phyloP scores from a whole-genome alignment of 352 stramenopile genomes.

The Thraustotheca clavata region DNA sequence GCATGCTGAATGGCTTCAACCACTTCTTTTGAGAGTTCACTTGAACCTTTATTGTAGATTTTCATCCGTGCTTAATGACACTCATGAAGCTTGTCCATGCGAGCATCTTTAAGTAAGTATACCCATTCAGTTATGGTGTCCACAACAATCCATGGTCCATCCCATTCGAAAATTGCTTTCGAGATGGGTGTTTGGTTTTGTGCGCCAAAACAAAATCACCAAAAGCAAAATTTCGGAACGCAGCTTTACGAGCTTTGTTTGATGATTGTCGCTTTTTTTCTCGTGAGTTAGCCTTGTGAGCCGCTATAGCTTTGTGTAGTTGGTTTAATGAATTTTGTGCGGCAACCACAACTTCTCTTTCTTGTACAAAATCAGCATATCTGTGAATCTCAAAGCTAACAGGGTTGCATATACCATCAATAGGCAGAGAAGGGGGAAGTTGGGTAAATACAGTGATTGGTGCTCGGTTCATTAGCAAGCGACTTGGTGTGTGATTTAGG shows the following conservation, averaged over 20 bases:
- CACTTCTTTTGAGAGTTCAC: background rate
- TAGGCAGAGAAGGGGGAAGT: background rate
- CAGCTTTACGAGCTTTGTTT: background rate
- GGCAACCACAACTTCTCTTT: too few species aligned
- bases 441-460: background rate
- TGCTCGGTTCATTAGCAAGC: background rate
- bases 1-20: background rate
- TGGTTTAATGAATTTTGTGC: too few species aligned
- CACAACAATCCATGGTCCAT: background rate
- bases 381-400: background rate
- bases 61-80: background rate
- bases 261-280: background rate
- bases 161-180: background rate
- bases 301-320: too few species aligned
- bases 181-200: background rate
- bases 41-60: background rate
- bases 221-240: background rate
- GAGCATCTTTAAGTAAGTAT: background rate
- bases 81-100: background rate
- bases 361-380: too few species aligned
- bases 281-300: background rate
- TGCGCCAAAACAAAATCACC: background rate
- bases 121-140: background rate
- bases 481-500: background rate
- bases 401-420: constrained; percentile 5